Conservation (phyloP, 2,329 filamentous ascomycete species). For the Metarhizium guizhouense region DNA sequence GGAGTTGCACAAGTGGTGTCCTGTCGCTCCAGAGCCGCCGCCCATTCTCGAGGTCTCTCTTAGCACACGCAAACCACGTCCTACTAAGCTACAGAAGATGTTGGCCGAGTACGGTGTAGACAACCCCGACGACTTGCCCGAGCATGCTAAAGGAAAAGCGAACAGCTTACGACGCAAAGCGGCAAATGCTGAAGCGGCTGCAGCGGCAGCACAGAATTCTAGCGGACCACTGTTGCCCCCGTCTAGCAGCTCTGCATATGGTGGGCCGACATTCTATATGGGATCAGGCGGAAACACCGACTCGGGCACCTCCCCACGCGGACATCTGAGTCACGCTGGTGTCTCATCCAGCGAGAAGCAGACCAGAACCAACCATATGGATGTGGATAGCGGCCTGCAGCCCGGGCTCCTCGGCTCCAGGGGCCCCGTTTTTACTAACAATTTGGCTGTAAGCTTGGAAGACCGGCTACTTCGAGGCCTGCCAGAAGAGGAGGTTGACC, state of each 20-base stretch:
- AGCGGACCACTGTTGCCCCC: slow-evolving; percentile 13
- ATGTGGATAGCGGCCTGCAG: slow-evolving; percentile 31
- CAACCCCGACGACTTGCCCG: slow-evolving; percentile 82
- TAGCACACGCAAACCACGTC: slow-evolving; percentile 89
- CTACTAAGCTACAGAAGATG: slow-evolving; percentile 94
- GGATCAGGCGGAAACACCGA: slow-evolving; percentile 7
- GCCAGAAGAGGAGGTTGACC: slow-evolving; percentile 32
- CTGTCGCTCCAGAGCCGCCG: slow-evolving; percentile 77
- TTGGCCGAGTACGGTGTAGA: slow-evolving; percentile 82
- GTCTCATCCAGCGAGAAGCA: slow-evolving; percentile 11
- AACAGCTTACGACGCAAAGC: slow-evolving; percentile 66
- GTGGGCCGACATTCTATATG: slow-evolving; percentile 16
- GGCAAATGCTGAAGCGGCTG: slow-evolving; percentile 42
- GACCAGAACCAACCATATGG: slow-evolving; percentile 28
- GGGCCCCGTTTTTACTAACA: slow-evolving; percentile 31
- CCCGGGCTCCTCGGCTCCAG: slow-evolving; percentile 34
- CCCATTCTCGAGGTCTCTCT: slow-evolving; percentile 79
- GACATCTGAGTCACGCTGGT: not conserved
- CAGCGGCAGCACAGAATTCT: slow-evolving; percentile 11
- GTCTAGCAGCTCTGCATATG: slow-evolving; percentile 14
- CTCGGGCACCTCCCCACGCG: slow-evolving; percentile 4
- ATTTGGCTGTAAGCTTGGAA: slow-evolving; percentile 35
- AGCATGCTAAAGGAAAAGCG: slow-evolving; percentile 70
- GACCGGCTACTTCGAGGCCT: slow-evolving; percentile 40
- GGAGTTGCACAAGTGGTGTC: slow-evolving; percentile 89